phyloP scores from a whole-genome alignment of 177 flowering plant species.

The Vitis hybrid region DNA sequence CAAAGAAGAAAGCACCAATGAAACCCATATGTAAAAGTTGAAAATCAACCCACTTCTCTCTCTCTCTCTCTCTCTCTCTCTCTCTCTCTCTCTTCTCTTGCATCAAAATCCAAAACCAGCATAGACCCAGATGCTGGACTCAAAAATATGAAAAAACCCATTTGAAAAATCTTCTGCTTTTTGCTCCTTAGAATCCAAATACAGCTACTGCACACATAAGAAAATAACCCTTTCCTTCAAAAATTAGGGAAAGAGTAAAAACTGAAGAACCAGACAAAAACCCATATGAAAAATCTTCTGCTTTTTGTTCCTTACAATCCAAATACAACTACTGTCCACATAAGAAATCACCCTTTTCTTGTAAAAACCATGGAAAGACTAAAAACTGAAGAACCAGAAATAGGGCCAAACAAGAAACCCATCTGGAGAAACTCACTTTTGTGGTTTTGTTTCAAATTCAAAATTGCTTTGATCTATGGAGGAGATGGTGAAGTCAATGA shows the following conservation, averaged over 20 bases:
- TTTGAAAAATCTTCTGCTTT: too few relatives aligned
- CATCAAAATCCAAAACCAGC: background rate
- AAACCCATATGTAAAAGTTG: too few relatives aligned
- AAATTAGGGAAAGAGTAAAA: too few relatives aligned
- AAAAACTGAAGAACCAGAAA: background rate
- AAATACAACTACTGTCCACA: background rate
- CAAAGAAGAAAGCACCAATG: too few relatives aligned
- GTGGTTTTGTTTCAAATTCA: constrained; percentile 2
- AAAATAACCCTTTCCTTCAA: too few relatives aligned
- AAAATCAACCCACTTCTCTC: too few relatives aligned
- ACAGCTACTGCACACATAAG: too few relatives aligned
- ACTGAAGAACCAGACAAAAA: too few relatives aligned
- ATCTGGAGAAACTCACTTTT: constrained; percentile 6
- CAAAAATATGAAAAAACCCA: background rate
- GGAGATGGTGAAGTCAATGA: background rate
- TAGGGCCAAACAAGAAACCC: background rate
- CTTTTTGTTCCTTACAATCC: background rate
- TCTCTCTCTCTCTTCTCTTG: too few relatives aligned
- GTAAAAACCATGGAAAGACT: background rate
- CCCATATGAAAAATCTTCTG: too few relatives aligned
- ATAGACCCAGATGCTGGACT: background rate
- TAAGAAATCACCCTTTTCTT: background rate
- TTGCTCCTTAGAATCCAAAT: too few relatives aligned
- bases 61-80: too few relatives aligned
- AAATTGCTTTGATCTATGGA: background rate